Evolutionary conservation across 176 grass and related monocot species (phyloP).

Genomic region (Zea mays): Zm-B73-REFERENCE-NAM-5.0 NC_050101.1:173663501-173664000

Average conservation of each 20-base stretch:
- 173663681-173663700: neutral
- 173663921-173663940: neutral
- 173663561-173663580: slow-evolving; percentile 15
- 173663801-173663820: neutral
- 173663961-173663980: neutral
- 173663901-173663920: neutral
- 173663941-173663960: neutral
- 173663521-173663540: too few relatives aligned
- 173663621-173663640: neutral
- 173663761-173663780: neutral
- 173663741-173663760: neutral
- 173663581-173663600: neutral
- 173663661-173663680: too few relatives aligned
- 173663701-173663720: neutral
- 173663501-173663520: neutral
- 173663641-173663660: slow-evolving; percentile 7
- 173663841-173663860: neutral
- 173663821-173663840: neutral
- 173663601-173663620: slow-evolving; percentile 8
- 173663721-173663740: neutral
- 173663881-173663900: neutral
- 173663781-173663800: neutral
- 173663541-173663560: too few relatives aligned
- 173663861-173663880: neutral
- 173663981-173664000: neutral